Percentiles rank a stretch among this genome's conserved stretches.
phyloP scores from a whole-genome alignment of 2,329 filamentous ascomycete species.

The Diaporthe sp. region DNA sequence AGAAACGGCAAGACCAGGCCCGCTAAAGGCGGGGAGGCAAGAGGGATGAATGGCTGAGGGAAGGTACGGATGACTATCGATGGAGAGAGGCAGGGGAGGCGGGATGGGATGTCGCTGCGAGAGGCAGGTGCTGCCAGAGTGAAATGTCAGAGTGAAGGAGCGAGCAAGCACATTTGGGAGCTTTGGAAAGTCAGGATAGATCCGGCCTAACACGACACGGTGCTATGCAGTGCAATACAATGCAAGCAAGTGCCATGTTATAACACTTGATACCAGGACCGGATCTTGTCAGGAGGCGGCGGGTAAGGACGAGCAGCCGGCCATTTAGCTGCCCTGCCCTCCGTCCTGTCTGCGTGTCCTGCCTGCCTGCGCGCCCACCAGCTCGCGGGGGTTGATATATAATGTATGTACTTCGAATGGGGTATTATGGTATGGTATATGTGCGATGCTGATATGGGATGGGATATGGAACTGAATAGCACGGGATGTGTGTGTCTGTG shows the following conservation, averaged over 20 bases:
- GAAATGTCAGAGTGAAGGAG: slow-evolving; percentile 4
- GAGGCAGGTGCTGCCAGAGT: slow-evolving; percentile 18
- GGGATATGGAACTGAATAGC: background rate
- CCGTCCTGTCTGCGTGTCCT: background rate
- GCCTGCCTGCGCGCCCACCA: background rate
- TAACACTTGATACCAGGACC: slow-evolving; percentile 17
- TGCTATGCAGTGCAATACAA: background rate
- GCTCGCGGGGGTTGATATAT: slow-evolving; percentile 1
- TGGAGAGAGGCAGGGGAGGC: slow-evolving; percentile 7
- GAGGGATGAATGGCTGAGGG: slow-evolving; percentile 3
- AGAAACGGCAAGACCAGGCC: slow-evolving; percentile 24
- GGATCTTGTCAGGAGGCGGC: background rate
- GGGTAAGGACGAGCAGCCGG: background rate
- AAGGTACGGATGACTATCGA: slow-evolving; percentile 2
- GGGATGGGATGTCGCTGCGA: slow-evolving; percentile 17
- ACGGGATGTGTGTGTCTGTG: background rate
- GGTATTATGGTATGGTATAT: slow-evolving; percentile 22
- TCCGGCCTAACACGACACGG: background rate
- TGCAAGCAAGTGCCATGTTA: background rate
- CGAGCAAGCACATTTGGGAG: background rate
- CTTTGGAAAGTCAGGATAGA: slow-evolving; percentile 6
- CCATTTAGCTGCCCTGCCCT: background rate
- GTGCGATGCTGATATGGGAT: slow-evolving; percentile 17
- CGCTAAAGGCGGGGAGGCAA: slow-evolving; percentile 28
- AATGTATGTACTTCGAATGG: background rate